These are phyloP conservation scores for Hypomontagnella monticulosa DNA, from an alignment of 495 filamentous ascomycete genomes.

Conservation along the genomic window DNA sequence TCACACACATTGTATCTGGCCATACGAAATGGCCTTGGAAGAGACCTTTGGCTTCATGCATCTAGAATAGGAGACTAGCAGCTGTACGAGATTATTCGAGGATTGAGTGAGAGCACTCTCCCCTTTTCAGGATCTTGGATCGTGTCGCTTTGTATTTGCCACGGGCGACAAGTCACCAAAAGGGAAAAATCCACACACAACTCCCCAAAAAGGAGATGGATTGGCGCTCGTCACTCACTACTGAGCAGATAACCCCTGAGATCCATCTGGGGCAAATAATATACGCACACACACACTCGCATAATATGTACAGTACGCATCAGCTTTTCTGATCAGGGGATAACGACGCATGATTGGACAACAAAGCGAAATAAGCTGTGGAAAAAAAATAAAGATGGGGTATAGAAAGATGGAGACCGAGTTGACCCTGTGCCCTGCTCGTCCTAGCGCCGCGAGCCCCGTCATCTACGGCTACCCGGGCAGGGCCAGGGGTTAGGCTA, in stretches of 20 bases:
- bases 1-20: slow-evolving; percentile 20
- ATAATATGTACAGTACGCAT: slow-evolving; percentile 20
- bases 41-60: neutral
- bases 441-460: slow-evolving; percentile 34
- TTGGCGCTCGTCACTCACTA: slow-evolving; percentile 33
- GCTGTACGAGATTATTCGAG: neutral
- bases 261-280: slow-evolving; percentile 15
- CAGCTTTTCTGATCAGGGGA: slow-evolving; percentile 4
- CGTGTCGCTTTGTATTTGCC: slow-evolving; percentile 1
- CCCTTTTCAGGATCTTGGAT: slow-evolving; percentile 18
- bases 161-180: slow-evolving; percentile 21
- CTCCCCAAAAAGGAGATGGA: slow-evolving; percentile 22
- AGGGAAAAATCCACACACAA: slow-evolving; percentile 28
- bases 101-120: neutral
- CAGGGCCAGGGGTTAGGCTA: slow-evolving; percentile 23
- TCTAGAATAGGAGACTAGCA: slow-evolving; percentile 23
- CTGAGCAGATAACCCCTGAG: slow-evolving; percentile 11
- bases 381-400: slow-evolving; percentile 39
- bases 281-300: slow-evolving; percentile 1
- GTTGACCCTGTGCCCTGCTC: slow-evolving; percentile 7
- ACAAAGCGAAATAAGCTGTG: slow-evolving; percentile 43
- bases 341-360: slow-evolving; percentile 27
- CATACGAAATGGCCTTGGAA: slow-evolving; percentile 9
- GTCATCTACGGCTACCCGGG: neutral
- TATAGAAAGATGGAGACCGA: slow-evolving; percentile 24